phyloP scores from a whole-genome alignment of 2,329 filamentous ascomycete genomes.

The Scortechinia acanthostroma region DNA sequence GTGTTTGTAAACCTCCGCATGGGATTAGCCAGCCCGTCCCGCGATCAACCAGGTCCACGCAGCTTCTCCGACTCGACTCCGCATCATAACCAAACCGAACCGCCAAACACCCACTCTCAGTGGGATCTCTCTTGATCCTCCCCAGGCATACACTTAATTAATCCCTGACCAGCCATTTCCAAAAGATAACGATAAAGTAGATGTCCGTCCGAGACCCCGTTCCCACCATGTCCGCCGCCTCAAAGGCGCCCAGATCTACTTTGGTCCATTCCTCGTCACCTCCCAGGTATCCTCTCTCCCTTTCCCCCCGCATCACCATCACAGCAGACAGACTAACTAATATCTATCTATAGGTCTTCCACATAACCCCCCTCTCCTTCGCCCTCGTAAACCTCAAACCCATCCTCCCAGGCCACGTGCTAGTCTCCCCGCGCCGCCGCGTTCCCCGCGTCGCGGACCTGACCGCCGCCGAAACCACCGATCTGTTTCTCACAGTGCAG shows the following conservation, averaged over 20 bases:
- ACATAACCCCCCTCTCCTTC: constrained; percentile 49
- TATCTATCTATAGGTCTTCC: constrained; percentile 44
- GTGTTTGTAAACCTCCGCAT: too few relatives aligned
- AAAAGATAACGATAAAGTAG: too few relatives aligned
- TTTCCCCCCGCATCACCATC: background rate
- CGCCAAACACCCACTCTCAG: background rate
- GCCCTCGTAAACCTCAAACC: constrained; percentile 65
- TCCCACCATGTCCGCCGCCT: too few relatives aligned
- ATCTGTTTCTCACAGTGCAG: constrained; percentile 58
- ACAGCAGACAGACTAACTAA: background rate
- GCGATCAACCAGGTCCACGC: too few relatives aligned
- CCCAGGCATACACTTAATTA: too few relatives aligned
- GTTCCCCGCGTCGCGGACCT: constrained; percentile 53
- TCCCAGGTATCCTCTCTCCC: background rate
- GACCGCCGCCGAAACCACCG: constrained; percentile 45
- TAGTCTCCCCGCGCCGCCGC: constrained; percentile 49
- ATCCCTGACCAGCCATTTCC: too few relatives aligned
- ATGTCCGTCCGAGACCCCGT: too few relatives aligned
- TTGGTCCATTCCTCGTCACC: background rate
- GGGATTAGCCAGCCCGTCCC: too few relatives aligned
- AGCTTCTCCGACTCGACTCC: too few relatives aligned
- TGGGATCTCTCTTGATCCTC: background rate
- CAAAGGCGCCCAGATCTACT: background rate
- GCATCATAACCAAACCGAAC: too few relatives aligned
- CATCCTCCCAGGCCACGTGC: constrained; percentile 59